Evolutionary conservation across 805 yeast species (phyloP).

Genomic region (Zygoascus ofunaensis): DNA sequence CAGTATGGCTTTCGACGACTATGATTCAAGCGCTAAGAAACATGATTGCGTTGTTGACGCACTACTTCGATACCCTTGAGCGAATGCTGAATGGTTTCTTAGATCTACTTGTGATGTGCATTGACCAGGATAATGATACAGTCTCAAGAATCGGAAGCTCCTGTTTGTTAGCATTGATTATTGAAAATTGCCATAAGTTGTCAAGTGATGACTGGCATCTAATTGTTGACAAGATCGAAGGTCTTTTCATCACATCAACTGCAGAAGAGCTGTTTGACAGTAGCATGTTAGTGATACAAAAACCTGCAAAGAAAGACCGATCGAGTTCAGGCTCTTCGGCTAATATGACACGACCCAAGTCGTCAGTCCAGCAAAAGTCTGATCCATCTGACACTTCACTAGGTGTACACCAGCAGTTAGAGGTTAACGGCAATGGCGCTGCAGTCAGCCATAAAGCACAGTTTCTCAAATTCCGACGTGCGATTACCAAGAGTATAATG

Average conservation of each 20-base stretch:
- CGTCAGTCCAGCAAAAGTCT: constrained; percentile 1
- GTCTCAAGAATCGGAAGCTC: constrained; percentile 91
- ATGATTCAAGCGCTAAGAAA: constrained; percentile 89
- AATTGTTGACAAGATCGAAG: constrained; percentile 54
- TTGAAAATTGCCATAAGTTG: constrained; percentile 66
- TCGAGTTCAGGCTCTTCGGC: not conserved
- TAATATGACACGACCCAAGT: constrained; percentile 1
- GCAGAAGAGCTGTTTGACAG: constrained; percentile 66
- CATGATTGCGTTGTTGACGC: constrained; percentile 72
- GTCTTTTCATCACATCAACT: constrained; percentile 70
- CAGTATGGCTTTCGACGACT: constrained; percentile 96
- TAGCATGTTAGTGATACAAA: constrained; percentile 10
- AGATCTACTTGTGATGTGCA: constrained; percentile 71
- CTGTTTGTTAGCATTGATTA: constrained; percentile 69
- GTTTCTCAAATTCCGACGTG: constrained; percentile 40
- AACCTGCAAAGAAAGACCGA: not conserved
- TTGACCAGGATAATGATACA: constrained; percentile 94
- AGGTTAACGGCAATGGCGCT: constrained; percentile 15
- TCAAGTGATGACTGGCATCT: constrained; percentile 62
- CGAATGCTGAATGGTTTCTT: constrained; percentile 71
- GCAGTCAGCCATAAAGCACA: not conserved
- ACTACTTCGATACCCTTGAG: constrained; percentile 69
- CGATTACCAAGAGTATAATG: constrained; percentile 85
- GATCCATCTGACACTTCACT: not conserved
- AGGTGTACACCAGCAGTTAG: constrained; percentile 3